Conservation (phyloP, 2,329 filamentous ascomycete species). For the Verticillium isaacii region DNA sequence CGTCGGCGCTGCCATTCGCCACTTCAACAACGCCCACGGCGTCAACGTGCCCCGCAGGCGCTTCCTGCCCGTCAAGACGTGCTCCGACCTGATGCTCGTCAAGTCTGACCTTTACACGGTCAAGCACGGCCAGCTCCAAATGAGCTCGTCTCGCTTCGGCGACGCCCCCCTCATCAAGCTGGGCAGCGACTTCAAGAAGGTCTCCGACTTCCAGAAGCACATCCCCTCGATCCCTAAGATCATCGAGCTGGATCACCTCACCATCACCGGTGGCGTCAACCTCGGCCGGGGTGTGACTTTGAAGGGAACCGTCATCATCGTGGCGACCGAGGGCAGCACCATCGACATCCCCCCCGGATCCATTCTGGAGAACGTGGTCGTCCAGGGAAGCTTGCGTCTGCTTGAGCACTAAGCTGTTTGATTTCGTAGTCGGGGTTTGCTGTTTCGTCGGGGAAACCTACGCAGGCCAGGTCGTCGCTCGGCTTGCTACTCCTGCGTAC, state of each 20-base stretch:
- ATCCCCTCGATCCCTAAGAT: conserved; percentile 87
- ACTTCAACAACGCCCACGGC: conserved; percentile 98
- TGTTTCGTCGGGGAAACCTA: background rate
- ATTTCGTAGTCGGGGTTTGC: background rate
- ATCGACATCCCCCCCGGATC: conserved; percentile 97
- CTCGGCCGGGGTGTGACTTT: conserved; percentile 91
- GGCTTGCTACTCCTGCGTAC: background rate
- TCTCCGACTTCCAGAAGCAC: conserved; percentile 89
- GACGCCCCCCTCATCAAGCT: conserved; percentile 98
- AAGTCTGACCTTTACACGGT: conserved; percentile 99
- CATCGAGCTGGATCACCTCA: conserved; percentile 88
- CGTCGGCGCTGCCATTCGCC: conserved; percentile 95
- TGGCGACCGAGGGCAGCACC: conserved; percentile 94
- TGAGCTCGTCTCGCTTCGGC: conserved; percentile 94
- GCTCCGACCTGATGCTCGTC: conserved; percentile 98
- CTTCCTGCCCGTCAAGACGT: conserved; percentile 99
- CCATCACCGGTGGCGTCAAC: conserved; percentile 96
- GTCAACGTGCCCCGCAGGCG: conserved; percentile 97
- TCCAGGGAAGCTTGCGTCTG: conserved; percentile 86
- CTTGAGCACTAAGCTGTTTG: conserved; percentile 53
- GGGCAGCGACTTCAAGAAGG: conserved; percentile 99
- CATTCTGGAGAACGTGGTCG: conserved; percentile 96
- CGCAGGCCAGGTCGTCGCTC: background rate
- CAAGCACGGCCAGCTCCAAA: conserved; percentile 96
- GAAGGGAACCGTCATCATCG: conserved; percentile 98